Evolutionary conservation across 1,284 basidiomycete genomes (phyloP).

Genomic region (Ustanciosporium gigantosporum): DNA sequence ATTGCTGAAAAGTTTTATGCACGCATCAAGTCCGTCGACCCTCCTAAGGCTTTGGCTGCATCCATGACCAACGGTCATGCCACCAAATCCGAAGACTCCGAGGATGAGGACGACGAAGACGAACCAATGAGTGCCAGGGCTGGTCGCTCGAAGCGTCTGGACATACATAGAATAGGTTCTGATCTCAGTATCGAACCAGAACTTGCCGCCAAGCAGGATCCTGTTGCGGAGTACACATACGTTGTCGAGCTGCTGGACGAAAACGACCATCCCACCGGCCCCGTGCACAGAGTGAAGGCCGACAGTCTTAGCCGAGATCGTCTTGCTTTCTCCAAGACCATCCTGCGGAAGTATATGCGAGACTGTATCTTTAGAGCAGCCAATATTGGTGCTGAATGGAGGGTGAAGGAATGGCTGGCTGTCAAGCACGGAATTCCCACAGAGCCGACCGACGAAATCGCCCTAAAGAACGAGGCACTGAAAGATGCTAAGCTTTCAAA

Average conservation of each 20-base stretch:
- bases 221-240: conserved; percentile 83
- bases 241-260: conserved; percentile 74
- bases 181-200: conserved; percentile 77
- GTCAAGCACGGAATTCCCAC: conserved; percentile 79
- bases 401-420: conserved; percentile 82
- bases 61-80: background rate
- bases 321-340: conserved; percentile 90
- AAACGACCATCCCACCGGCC: conserved; percentile 65
- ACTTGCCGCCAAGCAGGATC: conserved; percentile 74
- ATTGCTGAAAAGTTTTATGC: conserved; percentile 72
- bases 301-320: conserved; percentile 80
- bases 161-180: conserved; percentile 71
- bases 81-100: background rate
- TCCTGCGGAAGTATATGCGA: conserved; percentile 90
- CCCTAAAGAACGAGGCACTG: conserved; percentile 74
- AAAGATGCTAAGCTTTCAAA: conserved; percentile 74
- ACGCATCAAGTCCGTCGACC: conserved; percentile 73
- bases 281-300: conserved; percentile 79
- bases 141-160: background rate
- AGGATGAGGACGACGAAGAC: conserved; percentile 6
- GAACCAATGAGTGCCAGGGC: too few species aligned
- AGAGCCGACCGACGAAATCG: conserved; percentile 81
- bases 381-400: conserved; percentile 90
- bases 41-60: conserved; percentile 63
- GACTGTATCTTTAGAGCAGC: conserved; percentile 90